Percentiles rank a stretch among this genome's conserved stretches.
These are phyloP conservation scores for Plantago lanceolata DNA, from an alignment of 305 asterid genomes.

Conservation along the genomic window DNA sequence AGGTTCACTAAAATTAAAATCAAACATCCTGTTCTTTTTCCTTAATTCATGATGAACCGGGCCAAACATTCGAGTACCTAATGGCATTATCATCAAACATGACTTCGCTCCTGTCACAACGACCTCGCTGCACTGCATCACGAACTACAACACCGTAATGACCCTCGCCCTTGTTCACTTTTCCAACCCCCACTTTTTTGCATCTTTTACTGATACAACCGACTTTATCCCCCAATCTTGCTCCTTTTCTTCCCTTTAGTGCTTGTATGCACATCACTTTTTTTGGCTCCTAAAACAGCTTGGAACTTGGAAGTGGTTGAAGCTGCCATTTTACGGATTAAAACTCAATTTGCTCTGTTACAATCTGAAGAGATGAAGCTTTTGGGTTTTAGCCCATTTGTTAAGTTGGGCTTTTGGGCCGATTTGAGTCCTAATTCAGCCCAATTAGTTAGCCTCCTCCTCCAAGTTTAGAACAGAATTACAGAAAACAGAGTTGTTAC, in stretches of 20 bases:
- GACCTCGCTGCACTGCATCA: conserved; percentile 83
- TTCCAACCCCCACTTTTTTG: conserved; percentile 73
- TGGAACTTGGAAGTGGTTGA: too few species aligned
- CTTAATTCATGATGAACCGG: conserved; percentile 94
- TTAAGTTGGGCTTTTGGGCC: too few species aligned
- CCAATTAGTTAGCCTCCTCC: too few species aligned
- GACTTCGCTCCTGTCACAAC: conserved; percentile 84
- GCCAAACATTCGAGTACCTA: conserved; percentile 84
- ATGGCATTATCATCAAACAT: conserved; percentile 90
- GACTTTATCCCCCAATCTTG: conserved; percentile 81
- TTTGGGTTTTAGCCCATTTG: too few species aligned
- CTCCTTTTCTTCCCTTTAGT: conserved; percentile 78
- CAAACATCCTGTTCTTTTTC: too few species aligned
- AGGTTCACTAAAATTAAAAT: too few species aligned
- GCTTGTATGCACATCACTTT: conserved; percentile 86
- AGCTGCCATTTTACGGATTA: too few species aligned
- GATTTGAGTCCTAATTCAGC: too few species aligned
- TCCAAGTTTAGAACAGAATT: too few species aligned
- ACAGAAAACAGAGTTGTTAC: background rate
- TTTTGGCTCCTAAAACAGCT: conserved; percentile 53
- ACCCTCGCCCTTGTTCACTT: conserved; percentile 83
- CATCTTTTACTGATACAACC: conserved; percentile 81
- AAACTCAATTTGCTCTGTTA: too few species aligned
- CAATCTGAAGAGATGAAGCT: too few species aligned
- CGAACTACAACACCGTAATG: conserved; percentile 84